phyloP scores from a whole-genome alignment of 495 filamentous ascomycete genomes.

The Neurospora sp. region DNA sequence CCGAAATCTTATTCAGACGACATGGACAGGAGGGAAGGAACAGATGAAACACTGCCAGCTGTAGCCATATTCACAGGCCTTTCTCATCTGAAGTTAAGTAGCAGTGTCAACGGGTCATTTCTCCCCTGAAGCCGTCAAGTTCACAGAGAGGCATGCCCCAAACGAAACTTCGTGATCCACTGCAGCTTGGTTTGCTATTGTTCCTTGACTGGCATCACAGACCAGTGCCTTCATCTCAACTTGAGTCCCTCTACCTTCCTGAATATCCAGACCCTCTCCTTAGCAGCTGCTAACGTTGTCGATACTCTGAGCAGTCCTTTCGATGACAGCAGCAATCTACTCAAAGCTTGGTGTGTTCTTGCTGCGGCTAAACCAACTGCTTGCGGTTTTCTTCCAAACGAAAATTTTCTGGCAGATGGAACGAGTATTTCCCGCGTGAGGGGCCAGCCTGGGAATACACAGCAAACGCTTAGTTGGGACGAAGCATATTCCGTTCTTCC shows the following conservation, averaged over 20 bases:
- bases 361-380: neutral
- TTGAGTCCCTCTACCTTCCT: neutral
- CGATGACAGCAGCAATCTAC: neutral
- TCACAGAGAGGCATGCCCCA: neutral
- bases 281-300: neutral
- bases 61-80: neutral
- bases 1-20: neutral
- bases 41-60: neutral
- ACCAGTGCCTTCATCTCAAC: neutral
- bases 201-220: neutral
- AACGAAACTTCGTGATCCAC: neutral
- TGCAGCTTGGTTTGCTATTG: neutral
- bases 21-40: neutral
- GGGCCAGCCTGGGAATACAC: neutral
- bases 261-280: neutral
- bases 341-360: neutral
- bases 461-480: neutral
- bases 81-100: neutral
- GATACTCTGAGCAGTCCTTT: too few species aligned
- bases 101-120: neutral
- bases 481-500: neutral
- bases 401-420: neutral
- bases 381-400: neutral
- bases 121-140: neutral
- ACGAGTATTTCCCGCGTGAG: neutral